phyloP scores from a whole-genome alignment of 164 flowering plant genomes.

The Berberis vulgaris region DNA sequence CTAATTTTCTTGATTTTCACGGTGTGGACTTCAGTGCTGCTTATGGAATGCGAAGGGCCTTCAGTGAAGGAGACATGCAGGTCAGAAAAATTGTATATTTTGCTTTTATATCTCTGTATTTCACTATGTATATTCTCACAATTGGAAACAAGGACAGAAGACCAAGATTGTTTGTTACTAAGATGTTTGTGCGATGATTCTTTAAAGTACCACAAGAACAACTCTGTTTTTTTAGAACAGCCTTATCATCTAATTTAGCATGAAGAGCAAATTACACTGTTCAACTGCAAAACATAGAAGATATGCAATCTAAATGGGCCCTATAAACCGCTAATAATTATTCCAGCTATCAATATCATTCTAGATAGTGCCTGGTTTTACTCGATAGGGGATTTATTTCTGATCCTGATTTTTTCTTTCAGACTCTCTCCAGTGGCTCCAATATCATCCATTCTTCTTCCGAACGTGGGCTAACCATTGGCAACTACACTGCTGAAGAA shows the following conservation, averaged over 20 bases:
- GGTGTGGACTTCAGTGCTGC: conserved; percentile 51
- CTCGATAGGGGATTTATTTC: background rate
- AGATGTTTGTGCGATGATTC: too few relatives aligned
- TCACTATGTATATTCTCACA: background rate
- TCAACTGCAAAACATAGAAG: too few relatives aligned
- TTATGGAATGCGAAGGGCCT: conserved; percentile 89
- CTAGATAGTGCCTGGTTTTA: background rate
- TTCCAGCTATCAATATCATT: too few relatives aligned
- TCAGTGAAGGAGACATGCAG: conserved; percentile 97
- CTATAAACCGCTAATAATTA: too few relatives aligned
- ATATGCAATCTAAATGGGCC: too few relatives aligned
- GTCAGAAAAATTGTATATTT: conserved; percentile 24
- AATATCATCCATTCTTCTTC: conserved; percentile 32
- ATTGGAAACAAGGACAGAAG: too few relatives aligned
- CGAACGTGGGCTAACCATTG: conserved; percentile 28
- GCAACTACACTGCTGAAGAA: conserved; percentile 50
- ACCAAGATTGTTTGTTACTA: too few relatives aligned
- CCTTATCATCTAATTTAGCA: too few relatives aligned
- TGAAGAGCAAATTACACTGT: too few relatives aligned
- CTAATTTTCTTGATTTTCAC: conserved; percentile 55
- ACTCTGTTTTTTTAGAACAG: too few relatives aligned
- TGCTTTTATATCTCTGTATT: background rate
- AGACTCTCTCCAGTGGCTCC: conserved; percentile 64
- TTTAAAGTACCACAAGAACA: too few relatives aligned
- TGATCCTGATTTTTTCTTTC: conserved; percentile 32